Base-by-base conservation (phyloP, 2,329 filamentous ascomycete species). In the Colletotrichum karsti region DNA sequence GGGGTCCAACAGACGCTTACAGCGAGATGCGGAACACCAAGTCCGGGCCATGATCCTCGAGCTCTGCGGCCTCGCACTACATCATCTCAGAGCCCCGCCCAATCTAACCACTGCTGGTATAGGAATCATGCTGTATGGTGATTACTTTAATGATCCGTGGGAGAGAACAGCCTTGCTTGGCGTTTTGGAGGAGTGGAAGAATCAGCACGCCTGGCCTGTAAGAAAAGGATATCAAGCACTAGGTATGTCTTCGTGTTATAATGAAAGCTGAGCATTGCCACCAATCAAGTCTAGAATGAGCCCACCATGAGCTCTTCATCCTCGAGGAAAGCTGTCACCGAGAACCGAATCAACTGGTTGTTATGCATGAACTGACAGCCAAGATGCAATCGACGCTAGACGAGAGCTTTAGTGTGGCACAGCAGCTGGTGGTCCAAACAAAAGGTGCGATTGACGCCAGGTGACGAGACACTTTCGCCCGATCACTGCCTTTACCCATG, bases 161-260 rank as follows among this genome's bases (percentile, higher is more conserved):
- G 80, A 82, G 64, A 73, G 79, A 1, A 72, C 72, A 20, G 80
- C 79, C 1, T 63, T 81, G 72, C 76, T 77, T 15, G 79, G 74
- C 0, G 82, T 82, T 3, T 78, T 80, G 5, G 83, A 85, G 54
- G 83, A 79, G 51, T 85, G 84, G 60, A 78, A 79, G 6, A 82
- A 82, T 53, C 75, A 78, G 13, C 76, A 78, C 26, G 80, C 80
- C 1, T 82, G 80, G 80, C 80, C 80, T 0, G 80, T 81, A 0
- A 73, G 77, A 63, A 77, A 76, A 9, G 61, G 61, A 5, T 64
- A 59, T 13, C 13, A 57, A 35, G 61, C 61, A 4, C 28, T 64
- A 5, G 54, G 61, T 3, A 22, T 20, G 41, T n/a, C n/a, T n/a
- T n/a, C n/a, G n/a, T n/a, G n/a, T n/a, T n/a, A n/a, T n/a, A n/a